Conservation (phyloP, 2,329 filamentous ascomycete species). For the Colletotrichum sojae region DNA sequence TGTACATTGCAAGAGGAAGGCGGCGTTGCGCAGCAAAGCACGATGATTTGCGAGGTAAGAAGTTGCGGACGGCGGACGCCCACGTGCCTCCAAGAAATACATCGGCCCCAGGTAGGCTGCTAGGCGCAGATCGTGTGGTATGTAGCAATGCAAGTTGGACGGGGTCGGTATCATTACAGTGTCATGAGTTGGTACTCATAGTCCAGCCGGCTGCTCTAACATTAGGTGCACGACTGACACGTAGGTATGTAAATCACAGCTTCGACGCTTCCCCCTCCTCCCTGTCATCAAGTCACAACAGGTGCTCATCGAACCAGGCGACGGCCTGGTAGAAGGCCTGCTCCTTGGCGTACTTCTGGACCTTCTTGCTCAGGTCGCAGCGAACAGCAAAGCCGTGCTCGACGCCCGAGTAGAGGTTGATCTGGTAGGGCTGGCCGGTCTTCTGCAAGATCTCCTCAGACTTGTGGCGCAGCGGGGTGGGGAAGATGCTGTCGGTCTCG, state of each 20-base stretch:
- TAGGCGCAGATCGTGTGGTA: too few relatives aligned
- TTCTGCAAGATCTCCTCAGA: slow-evolving; percentile 75
- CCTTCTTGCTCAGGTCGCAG: slow-evolving; percentile 70
- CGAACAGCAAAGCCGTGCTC: slow-evolving; percentile 83
- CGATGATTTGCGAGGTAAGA: slow-evolving; percentile 40
- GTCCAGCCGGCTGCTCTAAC: background rate
- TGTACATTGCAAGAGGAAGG: slow-evolving; percentile 34
- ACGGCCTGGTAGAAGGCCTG: slow-evolving; percentile 85
- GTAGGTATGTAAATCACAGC: slow-evolving; percentile 5
- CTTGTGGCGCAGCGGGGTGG: slow-evolving; percentile 73
- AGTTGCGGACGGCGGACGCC: slow-evolving; percentile 44
- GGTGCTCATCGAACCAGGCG: slow-evolving; percentile 79
- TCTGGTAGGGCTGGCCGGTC: slow-evolving; percentile 76
- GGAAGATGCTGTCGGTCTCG: slow-evolving; percentile 77
- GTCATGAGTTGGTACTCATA: slow-evolving; percentile 13
- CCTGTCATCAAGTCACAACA: slow-evolving; percentile 52
- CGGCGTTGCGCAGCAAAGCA: slow-evolving; percentile 37
- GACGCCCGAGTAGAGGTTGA: slow-evolving; percentile 80
- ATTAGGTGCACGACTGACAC: background rate
- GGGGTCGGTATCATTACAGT: background rate
- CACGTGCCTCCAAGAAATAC: slow-evolving; percentile 50
- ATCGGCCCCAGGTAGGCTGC: slow-evolving; percentile 45
- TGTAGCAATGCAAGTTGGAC: too few relatives aligned
- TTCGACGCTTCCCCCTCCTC: slow-evolving; percentile 1
- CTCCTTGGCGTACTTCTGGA: slow-evolving; percentile 81